Evolutionary conservation across 352 stramenopile species (phyloP).

Genomic region (Peronospora tabacina): DNA sequence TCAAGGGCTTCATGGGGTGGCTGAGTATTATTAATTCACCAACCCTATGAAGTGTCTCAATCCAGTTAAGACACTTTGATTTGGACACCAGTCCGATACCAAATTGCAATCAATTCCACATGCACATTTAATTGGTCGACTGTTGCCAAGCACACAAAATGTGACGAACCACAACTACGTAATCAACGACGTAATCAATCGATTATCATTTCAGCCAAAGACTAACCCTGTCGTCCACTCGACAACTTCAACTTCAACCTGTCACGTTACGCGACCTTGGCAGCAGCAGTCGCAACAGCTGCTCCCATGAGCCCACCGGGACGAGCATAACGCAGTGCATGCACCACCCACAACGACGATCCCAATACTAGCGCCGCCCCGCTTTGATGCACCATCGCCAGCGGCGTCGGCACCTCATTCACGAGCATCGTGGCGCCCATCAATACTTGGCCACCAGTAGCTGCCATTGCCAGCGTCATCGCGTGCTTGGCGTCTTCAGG

Average conservation of each 20-base stretch:
- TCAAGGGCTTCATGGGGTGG: no score
- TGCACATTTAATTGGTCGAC: no score
- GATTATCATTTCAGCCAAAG: conserved; percentile 19
- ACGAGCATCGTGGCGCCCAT: conserved; percentile 93
- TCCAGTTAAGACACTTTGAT: no score
- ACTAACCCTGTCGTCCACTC: conserved; percentile 9
- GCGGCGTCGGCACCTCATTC: conserved; percentile 89
- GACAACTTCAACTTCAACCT: conserved; percentile 9
- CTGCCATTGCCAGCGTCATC: conserved; percentile 45
- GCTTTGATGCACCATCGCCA: conserved; percentile 91
- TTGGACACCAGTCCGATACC: no score
- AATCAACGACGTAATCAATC: conserved; percentile 25
- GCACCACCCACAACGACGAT: conserved; percentile 58
- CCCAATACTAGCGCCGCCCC: conserved; percentile 46
- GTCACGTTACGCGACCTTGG: conserved; percentile 17
- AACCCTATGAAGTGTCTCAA: no score
- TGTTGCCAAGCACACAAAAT: not conserved
- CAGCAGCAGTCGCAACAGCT: conserved; percentile 14
- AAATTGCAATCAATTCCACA: no score
- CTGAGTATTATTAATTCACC: no score
- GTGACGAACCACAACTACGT: conserved; percentile 4
- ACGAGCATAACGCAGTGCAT: conserved; percentile 56
- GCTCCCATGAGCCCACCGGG: conserved; percentile 29
- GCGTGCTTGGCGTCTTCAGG: conserved; percentile 50
- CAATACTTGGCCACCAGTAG: conserved; percentile 53